Evolutionary conservation across 2,329 filamentous ascomycete genomes (phyloP).

Genomic region (Aspergillus sojae): DNA sequence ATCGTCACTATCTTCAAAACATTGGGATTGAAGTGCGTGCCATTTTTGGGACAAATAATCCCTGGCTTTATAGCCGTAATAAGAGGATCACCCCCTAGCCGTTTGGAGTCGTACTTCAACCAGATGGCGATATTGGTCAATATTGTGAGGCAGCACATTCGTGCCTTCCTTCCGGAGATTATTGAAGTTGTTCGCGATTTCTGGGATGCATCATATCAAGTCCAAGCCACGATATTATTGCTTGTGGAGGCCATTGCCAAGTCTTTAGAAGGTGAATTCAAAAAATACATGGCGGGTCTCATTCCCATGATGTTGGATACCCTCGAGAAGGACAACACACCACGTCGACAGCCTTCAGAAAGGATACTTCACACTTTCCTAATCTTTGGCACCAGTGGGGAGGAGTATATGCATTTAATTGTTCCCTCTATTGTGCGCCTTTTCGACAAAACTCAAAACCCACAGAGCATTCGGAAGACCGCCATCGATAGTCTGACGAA

Average conservation of each 20-base stretch:
- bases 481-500: slow-evolving; percentile 95
- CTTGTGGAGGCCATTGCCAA: slow-evolving; percentile 92
- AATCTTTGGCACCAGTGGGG: slow-evolving; percentile 91
- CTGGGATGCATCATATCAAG: slow-evolving; percentile 77
- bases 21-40: slow-evolving; percentile 91
- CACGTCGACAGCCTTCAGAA: slow-evolving; percentile 79
- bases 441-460: slow-evolving; percentile 86
- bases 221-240: slow-evolving; percentile 89
- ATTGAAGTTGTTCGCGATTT: slow-evolving; percentile 85
- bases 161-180: slow-evolving; percentile 85
- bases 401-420: slow-evolving; percentile 99
- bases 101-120: slow-evolving; percentile 95
- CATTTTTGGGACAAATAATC: slow-evolving; percentile 90
- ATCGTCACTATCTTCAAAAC: slow-evolving; percentile 99
- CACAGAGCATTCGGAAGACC: slow-evolving; percentile 75
- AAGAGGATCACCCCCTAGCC: slow-evolving; percentile 72
- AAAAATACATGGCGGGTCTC: slow-evolving; percentile 86
- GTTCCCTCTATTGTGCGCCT: slow-evolving; percentile 92
- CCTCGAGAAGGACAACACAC: slow-evolving; percentile 79
- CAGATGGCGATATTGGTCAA: slow-evolving; percentile 90
- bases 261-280: slow-evolving; percentile 96
- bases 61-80: slow-evolving; percentile 93
- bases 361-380: slow-evolving; percentile 92
- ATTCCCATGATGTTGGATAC: slow-evolving; percentile 93
- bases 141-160: slow-evolving; percentile 95